These are phyloP conservation scores for Nosema bombycis DNA, from an alignment of 371 early-diverging fungal species.

Conservation along the genomic window DNA sequence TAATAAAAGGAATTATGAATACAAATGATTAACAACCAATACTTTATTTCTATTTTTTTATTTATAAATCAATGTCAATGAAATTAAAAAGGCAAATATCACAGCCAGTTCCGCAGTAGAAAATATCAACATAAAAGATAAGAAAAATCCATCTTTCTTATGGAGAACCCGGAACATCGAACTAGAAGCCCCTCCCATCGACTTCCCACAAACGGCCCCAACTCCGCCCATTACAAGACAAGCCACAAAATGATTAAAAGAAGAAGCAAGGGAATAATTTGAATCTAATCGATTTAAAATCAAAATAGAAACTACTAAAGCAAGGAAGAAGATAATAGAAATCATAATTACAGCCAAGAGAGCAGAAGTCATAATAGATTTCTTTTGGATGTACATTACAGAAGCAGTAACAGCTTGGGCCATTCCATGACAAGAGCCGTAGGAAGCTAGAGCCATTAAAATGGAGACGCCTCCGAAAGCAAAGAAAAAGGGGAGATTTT, in stretches of 20 bases:
- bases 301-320: conserved; percentile 53
- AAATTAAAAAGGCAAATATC: conserved; percentile 31
- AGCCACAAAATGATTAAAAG: conserved; percentile 27
- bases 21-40: neutral
- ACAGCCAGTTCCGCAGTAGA: conserved; percentile 34
- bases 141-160: conserved; percentile 22
- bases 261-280: neutral
- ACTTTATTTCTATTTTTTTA: conserved; percentile 1
- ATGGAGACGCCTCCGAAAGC: conserved; percentile 35
- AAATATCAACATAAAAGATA: conserved; percentile 30
- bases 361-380: conserved; percentile 47
- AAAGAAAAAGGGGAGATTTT: conserved; percentile 28
- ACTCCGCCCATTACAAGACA: conserved; percentile 32
- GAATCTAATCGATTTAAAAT: conserved; percentile 28
- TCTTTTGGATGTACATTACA: conserved; percentile 42
- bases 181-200: conserved; percentile 30
- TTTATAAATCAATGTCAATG: conserved; percentile 24
- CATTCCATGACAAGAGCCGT: conserved; percentile 56
- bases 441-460: conserved; percentile 42
- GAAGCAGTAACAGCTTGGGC: conserved; percentile 38
- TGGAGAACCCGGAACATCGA: conserved; percentile 23
- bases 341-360: conserved; percentile 58
- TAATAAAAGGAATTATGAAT: neutral
- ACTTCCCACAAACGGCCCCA: conserved; percentile 32
- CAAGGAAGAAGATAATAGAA: conserved; percentile 57